A percentile compares a stretch with the other conserved stretches of the same genome.
phyloP scores from a whole-genome alignment of 768 basidiomycete species.

The Tricholoma furcatifolium region DNA sequence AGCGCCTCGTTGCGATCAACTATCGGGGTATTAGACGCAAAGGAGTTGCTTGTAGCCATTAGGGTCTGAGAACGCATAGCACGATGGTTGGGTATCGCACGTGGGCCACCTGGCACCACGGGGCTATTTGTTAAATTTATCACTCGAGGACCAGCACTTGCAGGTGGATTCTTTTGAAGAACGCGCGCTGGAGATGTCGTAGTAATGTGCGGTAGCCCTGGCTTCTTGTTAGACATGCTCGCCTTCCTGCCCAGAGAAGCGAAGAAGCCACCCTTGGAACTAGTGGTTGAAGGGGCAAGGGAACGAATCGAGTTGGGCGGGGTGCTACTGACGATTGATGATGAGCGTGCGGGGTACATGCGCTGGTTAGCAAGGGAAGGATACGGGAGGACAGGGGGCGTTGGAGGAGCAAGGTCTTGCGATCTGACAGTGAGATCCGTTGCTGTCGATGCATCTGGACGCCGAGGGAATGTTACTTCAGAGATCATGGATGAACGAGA shows the following conservation, averaged over 20 bases:
- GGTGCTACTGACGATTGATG: constrained; percentile 30
- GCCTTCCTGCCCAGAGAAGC: constrained; percentile 72
- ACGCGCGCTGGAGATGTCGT: constrained; percentile 25
- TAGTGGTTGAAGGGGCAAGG: constrained; percentile 38
- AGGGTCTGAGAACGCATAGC: constrained; percentile 69
- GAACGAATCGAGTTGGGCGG: constrained; percentile 54
- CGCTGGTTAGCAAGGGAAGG: constrained; percentile 56
- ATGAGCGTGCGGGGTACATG: constrained; percentile 30
- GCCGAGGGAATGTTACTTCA: constrained; percentile 75
- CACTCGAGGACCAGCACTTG: constrained; percentile 24
- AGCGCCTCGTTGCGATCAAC: constrained; percentile 27
- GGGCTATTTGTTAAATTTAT: constrained; percentile 40
- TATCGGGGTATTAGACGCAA: constrained; percentile 21
- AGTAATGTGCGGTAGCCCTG: constrained; percentile 17
- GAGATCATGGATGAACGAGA: constrained; percentile 73
- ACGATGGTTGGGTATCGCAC: constrained; percentile 58
- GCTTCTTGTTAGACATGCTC: constrained; percentile 39
- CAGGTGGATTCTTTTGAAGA: constrained; percentile 20
- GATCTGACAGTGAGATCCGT: constrained; percentile 62
- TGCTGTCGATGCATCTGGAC: constrained; percentile 75
- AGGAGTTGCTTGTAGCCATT: constrained; percentile 36
- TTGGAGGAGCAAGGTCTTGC: constrained; percentile 50
- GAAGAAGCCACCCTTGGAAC: constrained; percentile 63
- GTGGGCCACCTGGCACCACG: constrained; percentile 71
- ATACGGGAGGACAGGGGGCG: constrained; percentile 69